Conservation (phyloP, 2,329 filamentous ascomycete genomes). For the Cladosporium velox region DNA sequence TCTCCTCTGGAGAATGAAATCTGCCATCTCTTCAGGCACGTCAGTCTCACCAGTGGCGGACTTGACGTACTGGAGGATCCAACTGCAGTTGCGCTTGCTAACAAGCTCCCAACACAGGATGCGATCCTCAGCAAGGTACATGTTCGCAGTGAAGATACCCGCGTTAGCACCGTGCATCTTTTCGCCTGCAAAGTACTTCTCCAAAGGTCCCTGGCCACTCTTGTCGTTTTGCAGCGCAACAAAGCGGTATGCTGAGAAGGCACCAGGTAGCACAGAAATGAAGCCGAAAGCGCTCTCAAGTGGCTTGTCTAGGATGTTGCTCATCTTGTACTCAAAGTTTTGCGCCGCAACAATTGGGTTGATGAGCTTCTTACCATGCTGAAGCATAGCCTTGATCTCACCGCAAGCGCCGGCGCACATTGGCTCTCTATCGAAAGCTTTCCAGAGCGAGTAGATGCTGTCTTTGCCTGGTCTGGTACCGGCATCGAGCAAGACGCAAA, state of each 20-base stretch:
- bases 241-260: constrained; percentile 97
- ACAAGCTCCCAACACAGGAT: constrained; percentile 99
- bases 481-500: constrained; percentile 93
- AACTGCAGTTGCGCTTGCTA: constrained; percentile 94
- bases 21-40: constrained; percentile 89
- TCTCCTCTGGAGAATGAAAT: constrained; percentile 92
- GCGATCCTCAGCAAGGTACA: constrained; percentile 98
- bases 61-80: constrained; percentile 98
- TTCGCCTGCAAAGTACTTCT: constrained; percentile 97
- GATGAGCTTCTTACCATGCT: constrained; percentile 79
- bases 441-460: constrained; percentile 98
- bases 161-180: constrained; percentile 92
- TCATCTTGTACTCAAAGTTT: constrained; percentile 99
- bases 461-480: constrained; percentile 92
- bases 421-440: constrained; percentile 94
- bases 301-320: constrained; percentile 97
- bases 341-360: constrained; percentile 95
- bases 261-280: constrained; percentile 93
- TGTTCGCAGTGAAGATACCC: constrained; percentile 97
- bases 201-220: constrained; percentile 84
- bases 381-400: constrained; percentile 98
- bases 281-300: constrained; percentile 97
- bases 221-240: constrained; percentile 96
- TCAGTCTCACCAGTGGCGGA: constrained; percentile 96
- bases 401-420: constrained; percentile 97